These are phyloP conservation scores for Raffaelea ambrosiae DNA, from an alignment of 2,329 filamentous ascomycete genomes.

Conservation along the genomic window DNA sequence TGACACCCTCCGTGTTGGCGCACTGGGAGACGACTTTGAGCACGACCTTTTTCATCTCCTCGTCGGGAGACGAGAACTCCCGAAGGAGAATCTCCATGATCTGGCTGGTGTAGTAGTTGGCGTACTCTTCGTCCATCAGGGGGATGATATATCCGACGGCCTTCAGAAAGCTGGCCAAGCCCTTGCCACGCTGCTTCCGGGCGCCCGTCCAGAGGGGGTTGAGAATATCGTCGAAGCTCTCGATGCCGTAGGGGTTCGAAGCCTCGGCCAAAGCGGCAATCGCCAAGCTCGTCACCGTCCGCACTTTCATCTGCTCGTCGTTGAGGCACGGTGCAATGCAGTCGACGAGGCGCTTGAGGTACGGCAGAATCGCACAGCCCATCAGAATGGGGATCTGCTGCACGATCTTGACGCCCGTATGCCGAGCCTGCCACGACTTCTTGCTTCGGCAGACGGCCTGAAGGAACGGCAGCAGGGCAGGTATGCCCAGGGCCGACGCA, in stretches of 20 bases:
- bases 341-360: slow-evolving; percentile 91
- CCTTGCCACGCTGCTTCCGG: slow-evolving; percentile 92
- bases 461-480: slow-evolving; percentile 87
- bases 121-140: slow-evolving; percentile 98
- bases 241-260: slow-evolving; percentile 96
- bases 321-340: slow-evolving; percentile 94
- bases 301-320: slow-evolving; percentile 95
- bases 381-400: slow-evolving; percentile 98
- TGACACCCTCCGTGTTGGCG: slow-evolving; percentile 88
- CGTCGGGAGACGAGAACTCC: slow-evolving; percentile 93
- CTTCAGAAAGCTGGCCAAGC: slow-evolving; percentile 90
- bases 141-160: slow-evolving; percentile 97
- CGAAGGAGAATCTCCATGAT: slow-evolving; percentile 98
- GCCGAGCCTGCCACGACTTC: slow-evolving; percentile 96
- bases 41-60: slow-evolving; percentile 99
- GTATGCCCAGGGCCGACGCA: slow-evolving; percentile 90
- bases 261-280: slow-evolving; percentile 94
- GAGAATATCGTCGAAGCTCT: slow-evolving; percentile 95
- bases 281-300: slow-evolving; percentile 89
- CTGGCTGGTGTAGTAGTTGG: slow-evolving; percentile 96
- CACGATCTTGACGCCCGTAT: slow-evolving; percentile 98
- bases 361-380: slow-evolving; percentile 92
- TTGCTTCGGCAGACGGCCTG: slow-evolving; percentile 95
- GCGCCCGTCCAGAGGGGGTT: slow-evolving; percentile 97
- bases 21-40: slow-evolving; percentile 96